Base-by-base conservation (phyloP, 371 early-diverging fungal species). In the Mortierella sp. region DNA sequence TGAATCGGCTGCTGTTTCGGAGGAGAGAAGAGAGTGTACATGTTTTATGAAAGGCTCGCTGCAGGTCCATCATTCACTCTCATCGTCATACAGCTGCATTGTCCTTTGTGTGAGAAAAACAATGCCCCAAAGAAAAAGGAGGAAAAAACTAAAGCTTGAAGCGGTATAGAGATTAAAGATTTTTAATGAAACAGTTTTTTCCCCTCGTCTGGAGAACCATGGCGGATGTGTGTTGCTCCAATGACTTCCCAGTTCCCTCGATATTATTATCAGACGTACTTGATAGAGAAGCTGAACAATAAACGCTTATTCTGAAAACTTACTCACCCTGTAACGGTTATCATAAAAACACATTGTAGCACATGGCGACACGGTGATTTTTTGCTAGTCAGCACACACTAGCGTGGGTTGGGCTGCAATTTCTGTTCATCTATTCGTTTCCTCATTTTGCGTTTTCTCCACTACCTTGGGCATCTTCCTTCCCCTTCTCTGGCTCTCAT, bases 281-380 rank as follows among this genome's bases (percentile, higher is more conserved):
- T 40, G 10, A 17, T 47, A n/a, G n/a, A 47, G 47, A 47, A n/a
- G 47, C 47, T 47, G 47, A 47, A n/a, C 8, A 17, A 40, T 10
- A 40, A 40, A 40, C 15, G 40, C 15, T 13, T 15, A 47, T 47
- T 47, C 47, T 15, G 2, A 45, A 45, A 45, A 45, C 45, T 7
- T 19, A 45, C 47, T 47, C 47, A 47, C n/a, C 13, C 53, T 53
- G 53, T 53, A 53, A 53, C 53, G 12, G 49, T 23, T 49, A 19
- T 49, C 49, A 49, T n/a, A 8, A 49, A 49, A 8, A n/a, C 49
- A 49, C n/a, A 23, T 49, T 49, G 49, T 49, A 8, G 23, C n/a
- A 53, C 53, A 53, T 53, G 28, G 28, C 28, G 28, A 28, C 29
- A 28, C 29, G 19, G 28, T 53, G 53, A 28, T 17, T 53, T 53